Evolutionary conservation across 2,329 filamentous ascomycete species (phyloP).

Genomic region (Xylariaceae sp.): DNA sequence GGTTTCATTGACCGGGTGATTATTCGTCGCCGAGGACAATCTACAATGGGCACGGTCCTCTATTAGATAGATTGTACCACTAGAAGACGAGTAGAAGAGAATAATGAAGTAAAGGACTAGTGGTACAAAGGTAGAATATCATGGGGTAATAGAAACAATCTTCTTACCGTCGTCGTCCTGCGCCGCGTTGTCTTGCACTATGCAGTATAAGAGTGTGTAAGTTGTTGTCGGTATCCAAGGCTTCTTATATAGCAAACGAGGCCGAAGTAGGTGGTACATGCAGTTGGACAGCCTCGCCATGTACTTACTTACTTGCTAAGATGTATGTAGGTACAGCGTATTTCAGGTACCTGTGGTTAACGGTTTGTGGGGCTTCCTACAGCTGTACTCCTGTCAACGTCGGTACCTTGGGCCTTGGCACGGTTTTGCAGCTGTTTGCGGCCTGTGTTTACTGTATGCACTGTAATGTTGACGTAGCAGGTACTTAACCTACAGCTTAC

Average conservation of each 20-base stretch:
- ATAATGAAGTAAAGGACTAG: neutral
- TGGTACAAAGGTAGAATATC: too few relatives aligned
- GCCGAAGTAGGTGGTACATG: neutral
- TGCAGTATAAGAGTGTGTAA: conserved; percentile 6
- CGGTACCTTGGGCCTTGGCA: too few relatives aligned
- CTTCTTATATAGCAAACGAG: neutral
- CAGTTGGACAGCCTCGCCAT: too few relatives aligned
- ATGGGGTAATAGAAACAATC: neutral
- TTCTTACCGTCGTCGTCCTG: conserved; percentile 22
- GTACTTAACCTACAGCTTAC: too few relatives aligned
- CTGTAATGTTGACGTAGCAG: too few relatives aligned
- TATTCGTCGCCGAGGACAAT: conserved; percentile 14
- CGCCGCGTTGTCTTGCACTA: conserved; percentile 13
- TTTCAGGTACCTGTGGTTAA: neutral
- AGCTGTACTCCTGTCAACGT: too few relatives aligned
- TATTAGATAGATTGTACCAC: too few relatives aligned
- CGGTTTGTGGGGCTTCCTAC: too few relatives aligned
- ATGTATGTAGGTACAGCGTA: neutral
- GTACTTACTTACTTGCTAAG: neutral
- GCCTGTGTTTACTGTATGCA: too few relatives aligned
- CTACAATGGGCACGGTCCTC: conserved; percentile 18
- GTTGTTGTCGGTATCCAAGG: conserved; percentile 1
- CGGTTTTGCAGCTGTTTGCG: too few relatives aligned
- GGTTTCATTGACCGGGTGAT: conserved; percentile 25
- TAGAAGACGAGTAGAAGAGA: neutral